Evolutionary conservation across 768 basidiomycete species (phyloP).

Genomic region (Baorangia bicolor): DNA sequence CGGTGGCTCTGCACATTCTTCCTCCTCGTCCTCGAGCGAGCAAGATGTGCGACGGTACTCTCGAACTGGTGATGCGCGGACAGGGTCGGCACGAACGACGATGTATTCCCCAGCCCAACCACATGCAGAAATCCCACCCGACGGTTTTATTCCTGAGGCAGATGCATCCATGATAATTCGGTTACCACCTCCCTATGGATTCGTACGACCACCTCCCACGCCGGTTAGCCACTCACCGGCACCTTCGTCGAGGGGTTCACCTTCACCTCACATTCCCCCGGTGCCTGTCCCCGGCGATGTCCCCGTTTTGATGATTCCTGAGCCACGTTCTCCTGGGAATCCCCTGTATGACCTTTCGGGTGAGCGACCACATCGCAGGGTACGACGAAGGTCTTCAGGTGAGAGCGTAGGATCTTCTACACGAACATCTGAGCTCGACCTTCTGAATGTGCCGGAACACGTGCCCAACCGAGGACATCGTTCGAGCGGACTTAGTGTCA

Average conservation of each 20-base stretch:
- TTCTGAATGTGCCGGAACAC: slow-evolving; percentile 46
- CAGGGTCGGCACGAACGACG: slow-evolving; percentile 34
- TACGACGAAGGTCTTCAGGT: slow-evolving; percentile 49
- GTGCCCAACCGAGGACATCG: slow-evolving; percentile 29
- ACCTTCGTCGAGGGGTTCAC: slow-evolving; percentile 34
- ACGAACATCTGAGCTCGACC: slow-evolving; percentile 50
- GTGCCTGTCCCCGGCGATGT: slow-evolving; percentile 28
- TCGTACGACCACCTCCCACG: slow-evolving; percentile 41
- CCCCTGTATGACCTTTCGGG: slow-evolving; percentile 13
- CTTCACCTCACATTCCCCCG: slow-evolving; percentile 39
- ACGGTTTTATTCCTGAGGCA: slow-evolving; percentile 58
- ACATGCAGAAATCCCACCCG: slow-evolving; percentile 47
- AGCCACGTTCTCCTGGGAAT: slow-evolving; percentile 30
- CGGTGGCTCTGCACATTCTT: slow-evolving; percentile 4
- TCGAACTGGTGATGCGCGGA: slow-evolving; percentile 17
- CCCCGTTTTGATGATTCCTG: slow-evolving; percentile 33
- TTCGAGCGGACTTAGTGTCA: slow-evolving; percentile 47
- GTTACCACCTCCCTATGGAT: slow-evolving; percentile 64
- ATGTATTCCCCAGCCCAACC: slow-evolving; percentile 45
- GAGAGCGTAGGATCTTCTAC: slow-evolving; percentile 52
- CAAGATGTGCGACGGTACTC: slow-evolving; percentile 11
- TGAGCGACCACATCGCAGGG: slow-evolving; percentile 35
- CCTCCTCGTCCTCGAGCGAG: slow-evolving; percentile 19
- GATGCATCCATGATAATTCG: slow-evolving; percentile 53
- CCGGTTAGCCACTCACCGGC: slow-evolving; percentile 22